A percentile compares a stretch with the other conserved stretches of the same genome.
Conservation (phyloP, 148 eudicot species). For the Rheum nobile region DNA sequence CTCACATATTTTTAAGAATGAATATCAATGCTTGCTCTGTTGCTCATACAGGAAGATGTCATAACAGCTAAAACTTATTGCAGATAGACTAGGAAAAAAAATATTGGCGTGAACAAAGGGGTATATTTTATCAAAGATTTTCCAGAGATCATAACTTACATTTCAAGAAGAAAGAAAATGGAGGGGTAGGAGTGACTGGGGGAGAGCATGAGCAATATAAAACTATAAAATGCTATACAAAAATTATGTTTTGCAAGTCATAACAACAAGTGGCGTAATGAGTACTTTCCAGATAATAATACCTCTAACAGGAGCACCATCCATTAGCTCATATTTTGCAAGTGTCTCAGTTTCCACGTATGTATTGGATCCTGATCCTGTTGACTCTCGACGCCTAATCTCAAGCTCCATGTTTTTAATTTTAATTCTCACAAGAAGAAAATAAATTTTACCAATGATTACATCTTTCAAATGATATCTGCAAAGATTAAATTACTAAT, state of each 20-base stretch:
- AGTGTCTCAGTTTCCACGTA: conserved; percentile 99
- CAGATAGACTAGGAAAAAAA: no score
- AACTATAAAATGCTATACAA: not conserved
- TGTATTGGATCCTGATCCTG: conserved; percentile 96
- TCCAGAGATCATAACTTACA: no score
- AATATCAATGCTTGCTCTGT: no score
- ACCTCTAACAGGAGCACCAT: conserved; percentile 99
- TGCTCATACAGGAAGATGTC: no score
- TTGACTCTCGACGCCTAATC: conserved; percentile 93
- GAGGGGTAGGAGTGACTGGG: no score
- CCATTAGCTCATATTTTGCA: conserved; percentile 97
- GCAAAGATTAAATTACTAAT: not conserved
- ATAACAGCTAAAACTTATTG: no score
- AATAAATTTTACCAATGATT: conserved; percentile 95
- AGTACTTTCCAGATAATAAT: conserved; percentile 10
- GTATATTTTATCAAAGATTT: no score
- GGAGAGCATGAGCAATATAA: not conserved
- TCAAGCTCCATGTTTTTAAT: conserved; percentile 97
- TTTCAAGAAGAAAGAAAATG: no score
- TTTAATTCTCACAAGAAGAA: conserved; percentile 95
- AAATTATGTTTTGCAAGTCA: not conserved
- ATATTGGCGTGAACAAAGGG: no score
- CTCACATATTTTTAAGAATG: not conserved
- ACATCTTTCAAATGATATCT: conserved; percentile 98
- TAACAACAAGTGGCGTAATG: not conserved